Evolutionary conservation across 352 stramenopile species (phyloP), one percentile per base, ranked within the genome.

Genomic region (Phytopythium ostracodes): DNA sequence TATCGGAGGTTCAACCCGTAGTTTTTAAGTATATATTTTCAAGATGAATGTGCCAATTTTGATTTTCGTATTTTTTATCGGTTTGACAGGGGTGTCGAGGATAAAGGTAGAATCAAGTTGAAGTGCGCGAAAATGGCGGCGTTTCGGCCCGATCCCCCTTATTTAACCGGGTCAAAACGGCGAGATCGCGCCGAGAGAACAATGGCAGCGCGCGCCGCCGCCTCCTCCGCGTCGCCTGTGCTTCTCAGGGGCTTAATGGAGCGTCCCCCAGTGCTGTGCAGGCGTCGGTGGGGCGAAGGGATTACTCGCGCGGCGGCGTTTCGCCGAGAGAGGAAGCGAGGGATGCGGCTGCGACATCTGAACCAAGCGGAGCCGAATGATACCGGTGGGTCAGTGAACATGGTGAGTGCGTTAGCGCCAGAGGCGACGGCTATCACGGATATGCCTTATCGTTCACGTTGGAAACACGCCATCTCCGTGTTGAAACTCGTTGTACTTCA

Each of bases 401-500:
- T 24, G 17, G 42, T 22, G 42, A 27, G 18, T 3, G 14, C 33
- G 14, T 15, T 14, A 38, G 33, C 33, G 33, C 2, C 14, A 10
- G 33, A 17, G 40, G 17, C 29, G 10, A 22, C 40, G 7, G 10
- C 33, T 38, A 38, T 14, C 33, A 38, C 33, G 33, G 33, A 38
- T 36, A 38, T 38, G 33, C 33, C 2, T 38, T 10, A 10, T 10
- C 14, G 33, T 11, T 14, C 33, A 14, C 10, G 33, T 38, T 10
- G 33, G 33, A 10, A 38, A 38, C 38, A 25, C 42, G 42, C 42
- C 25, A 1, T 47, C 42, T 47, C n/a, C 24, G 47, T 24, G 47
- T 33, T 54, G 47, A 54, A 54, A 54, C 47, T 54, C 47, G 25
- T 24, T 54, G 47, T 54, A 54, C 47, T 54, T 7, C 14, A 54